These are phyloP conservation scores for Monilinia vaccinii-corymbosi DNA, from an alignment of 2,329 filamentous ascomycete species.

Conservation along the genomic window DNA sequence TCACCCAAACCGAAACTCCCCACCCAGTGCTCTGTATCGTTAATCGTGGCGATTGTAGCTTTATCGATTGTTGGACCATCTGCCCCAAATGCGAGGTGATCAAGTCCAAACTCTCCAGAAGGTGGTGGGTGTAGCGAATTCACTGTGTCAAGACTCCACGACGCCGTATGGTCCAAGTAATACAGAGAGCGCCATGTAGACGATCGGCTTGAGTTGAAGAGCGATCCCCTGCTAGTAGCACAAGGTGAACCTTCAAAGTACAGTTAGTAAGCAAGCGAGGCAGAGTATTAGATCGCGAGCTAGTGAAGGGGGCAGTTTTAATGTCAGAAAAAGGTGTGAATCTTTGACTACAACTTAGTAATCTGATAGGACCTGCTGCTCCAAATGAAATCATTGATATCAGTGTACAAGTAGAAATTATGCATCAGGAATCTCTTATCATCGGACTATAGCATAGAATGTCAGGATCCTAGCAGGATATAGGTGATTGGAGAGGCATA, in stretches of 20 bases:
- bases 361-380: background rate
- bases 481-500: no score
- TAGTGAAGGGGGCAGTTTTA: background rate
- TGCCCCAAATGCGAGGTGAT: conserved; percentile 29
- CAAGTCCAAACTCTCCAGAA: conserved; percentile 53
- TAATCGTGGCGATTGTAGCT: conserved; percentile 37
- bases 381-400: background rate
- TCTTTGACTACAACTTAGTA: background rate
- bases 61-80: conserved; percentile 31
- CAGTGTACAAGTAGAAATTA: background rate
- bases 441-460: background rate
- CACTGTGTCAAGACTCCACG: conserved; percentile 34
- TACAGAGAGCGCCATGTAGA: conserved; percentile 39
- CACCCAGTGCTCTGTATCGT: conserved; percentile 45
- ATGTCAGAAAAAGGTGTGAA: background rate
- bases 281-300: background rate
- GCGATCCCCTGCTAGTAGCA: conserved; percentile 45
- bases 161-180: conserved; percentile 34
- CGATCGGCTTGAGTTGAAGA: conserved; percentile 47
- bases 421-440: background rate
- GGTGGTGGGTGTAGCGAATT: background rate
- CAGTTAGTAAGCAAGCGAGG: background rate
- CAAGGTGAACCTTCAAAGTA: conserved; percentile 41
- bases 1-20: conserved; percentile 50
- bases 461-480: background rate